These are phyloP conservation scores for Aurifilum marmelostoma DNA, from an alignment of 2,329 filamentous ascomycete species.

Conservation along the genomic window DNA sequence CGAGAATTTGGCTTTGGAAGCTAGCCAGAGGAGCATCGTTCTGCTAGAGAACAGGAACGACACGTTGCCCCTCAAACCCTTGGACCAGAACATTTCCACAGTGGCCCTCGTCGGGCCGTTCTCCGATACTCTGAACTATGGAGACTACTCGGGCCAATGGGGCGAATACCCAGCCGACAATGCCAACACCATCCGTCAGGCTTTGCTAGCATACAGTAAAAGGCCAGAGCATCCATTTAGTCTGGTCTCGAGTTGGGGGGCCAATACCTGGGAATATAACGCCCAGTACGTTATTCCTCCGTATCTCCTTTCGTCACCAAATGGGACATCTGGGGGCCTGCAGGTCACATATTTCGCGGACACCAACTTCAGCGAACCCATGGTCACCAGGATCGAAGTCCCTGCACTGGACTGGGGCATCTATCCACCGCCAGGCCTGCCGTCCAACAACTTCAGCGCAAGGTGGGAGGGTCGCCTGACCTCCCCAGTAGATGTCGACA, in stretches of 20 bases:
- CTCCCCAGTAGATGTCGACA: conserved; percentile 41
- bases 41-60: conserved; percentile 46
- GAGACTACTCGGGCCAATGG: conserved; percentile 48
- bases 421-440: conserved; percentile 46
- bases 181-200: conserved; percentile 45
- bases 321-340: conserved; percentile 43
- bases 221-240: conserved; percentile 33
- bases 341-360: conserved; percentile 46
- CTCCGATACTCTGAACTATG: conserved; percentile 46
- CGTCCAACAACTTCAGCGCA: conserved; percentile 50
- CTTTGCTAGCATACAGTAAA: conserved; percentile 37
- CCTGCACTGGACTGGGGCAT: conserved; percentile 49
- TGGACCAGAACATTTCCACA: conserved; percentile 37
- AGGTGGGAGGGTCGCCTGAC: conserved; percentile 46
- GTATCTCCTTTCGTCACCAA: conserved; percentile 43
- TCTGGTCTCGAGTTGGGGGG: conserved; percentile 46
- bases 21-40: conserved; percentile 47
- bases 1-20: conserved; percentile 43
- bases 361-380: conserved; percentile 41
- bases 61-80: conserved; percentile 41
- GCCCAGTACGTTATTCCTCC: conserved; percentile 47
- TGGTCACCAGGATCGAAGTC: conserved; percentile 38
- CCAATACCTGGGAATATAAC: conserved; percentile 49
- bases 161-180: conserved; percentile 44
- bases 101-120: conserved; percentile 48